Percentiles rank a stretch among this genome's conserved stretches.
phyloP scores from a whole-genome alignment of 2,329 filamentous ascomycete genomes.

The Rasamsonia emersonii region DNA sequence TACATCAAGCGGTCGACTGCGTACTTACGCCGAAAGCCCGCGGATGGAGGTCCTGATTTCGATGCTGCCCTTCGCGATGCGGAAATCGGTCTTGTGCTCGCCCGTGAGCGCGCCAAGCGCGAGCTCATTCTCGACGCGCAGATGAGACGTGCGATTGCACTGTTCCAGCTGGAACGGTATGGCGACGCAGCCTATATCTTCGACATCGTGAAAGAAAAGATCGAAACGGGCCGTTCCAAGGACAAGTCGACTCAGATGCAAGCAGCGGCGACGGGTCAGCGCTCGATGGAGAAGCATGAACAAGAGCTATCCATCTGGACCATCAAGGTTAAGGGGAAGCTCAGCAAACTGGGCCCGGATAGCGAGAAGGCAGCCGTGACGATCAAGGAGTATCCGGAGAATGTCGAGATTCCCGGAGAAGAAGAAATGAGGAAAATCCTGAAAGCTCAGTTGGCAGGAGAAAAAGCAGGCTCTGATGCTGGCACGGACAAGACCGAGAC shows the following conservation, averaged over 20 bases:
- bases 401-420: slow-evolving; percentile 35
- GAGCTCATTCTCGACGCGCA: slow-evolving; percentile 74
- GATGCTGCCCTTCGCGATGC: slow-evolving; percentile 58
- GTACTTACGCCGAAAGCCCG: slow-evolving; percentile 54
- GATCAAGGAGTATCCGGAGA: slow-evolving; percentile 47
- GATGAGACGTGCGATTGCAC: slow-evolving; percentile 65
- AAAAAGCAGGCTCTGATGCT: slow-evolving; percentile 4
- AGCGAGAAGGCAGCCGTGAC: slow-evolving; percentile 40
- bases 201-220: slow-evolving; percentile 43
- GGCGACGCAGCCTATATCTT: slow-evolving; percentile 70
- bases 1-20: slow-evolving; percentile 75
- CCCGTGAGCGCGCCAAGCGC: slow-evolving; percentile 60
- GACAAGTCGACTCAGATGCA: no score
- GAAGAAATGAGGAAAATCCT: slow-evolving; percentile 29
- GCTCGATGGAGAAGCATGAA: slow-evolving; percentile 15
- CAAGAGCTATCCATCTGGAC: slow-evolving; percentile 49
- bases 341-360: slow-evolving; percentile 41
- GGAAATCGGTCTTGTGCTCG: slow-evolving; percentile 55
- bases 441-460: slow-evolving; percentile 19
- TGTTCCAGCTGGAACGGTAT: slow-evolving; percentile 61
- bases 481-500: slow-evolving; percentile 3
- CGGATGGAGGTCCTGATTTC: slow-evolving; percentile 35
- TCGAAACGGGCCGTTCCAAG: slow-evolving; percentile 19
- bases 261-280: no score
- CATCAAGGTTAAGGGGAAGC: slow-evolving; percentile 45